Conservation (phyloP, 2,329 filamentous ascomycete genomes). For the Claviceps sp. region DNA sequence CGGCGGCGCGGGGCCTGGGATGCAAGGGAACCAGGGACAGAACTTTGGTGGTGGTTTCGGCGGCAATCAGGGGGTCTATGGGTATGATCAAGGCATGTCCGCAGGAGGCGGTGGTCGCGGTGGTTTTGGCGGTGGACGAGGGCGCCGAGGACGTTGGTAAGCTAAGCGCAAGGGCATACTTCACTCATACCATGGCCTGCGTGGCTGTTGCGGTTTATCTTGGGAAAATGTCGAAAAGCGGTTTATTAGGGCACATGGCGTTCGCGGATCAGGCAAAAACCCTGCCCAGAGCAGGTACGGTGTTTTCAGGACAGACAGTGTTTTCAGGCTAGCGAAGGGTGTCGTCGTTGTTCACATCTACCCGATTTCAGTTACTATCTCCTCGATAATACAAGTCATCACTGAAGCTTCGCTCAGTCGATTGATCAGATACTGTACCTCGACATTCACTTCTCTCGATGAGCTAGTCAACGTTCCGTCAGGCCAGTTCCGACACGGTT, state of each 20-base stretch:
- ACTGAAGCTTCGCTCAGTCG: too few species aligned
- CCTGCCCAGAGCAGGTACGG: background rate
- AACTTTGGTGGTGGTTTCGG: constrained; percentile 40
- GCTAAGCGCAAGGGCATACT: background rate
- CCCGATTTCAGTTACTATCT: too few species aligned
- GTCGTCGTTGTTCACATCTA: background rate
- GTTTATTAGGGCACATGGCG: background rate
- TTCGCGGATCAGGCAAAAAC: background rate
- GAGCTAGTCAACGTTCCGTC: too few species aligned
- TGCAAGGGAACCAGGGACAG: constrained; percentile 36
- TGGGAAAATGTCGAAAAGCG: background rate
- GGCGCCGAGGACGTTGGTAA: constrained; percentile 18
- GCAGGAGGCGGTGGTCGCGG: constrained; percentile 23
- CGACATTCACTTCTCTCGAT: too few species aligned
- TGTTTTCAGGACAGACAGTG: background rate
- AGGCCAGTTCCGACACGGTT: too few species aligned
- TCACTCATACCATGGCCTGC: background rate
- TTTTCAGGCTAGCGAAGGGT: background rate
- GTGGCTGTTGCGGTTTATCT: background rate
- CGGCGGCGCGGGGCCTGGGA: constrained; percentile 26
- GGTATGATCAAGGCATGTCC: constrained; percentile 35
- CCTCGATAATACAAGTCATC: too few species aligned
- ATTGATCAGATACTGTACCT: too few species aligned
- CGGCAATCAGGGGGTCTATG: constrained; percentile 37
- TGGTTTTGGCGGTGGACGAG: constrained; percentile 16